Percentiles rank a stretch among this genome's conserved stretches.
phyloP scores from a whole-genome alignment of 495 filamentous ascomycete species.

The Xeromyces bisporus region DNA sequence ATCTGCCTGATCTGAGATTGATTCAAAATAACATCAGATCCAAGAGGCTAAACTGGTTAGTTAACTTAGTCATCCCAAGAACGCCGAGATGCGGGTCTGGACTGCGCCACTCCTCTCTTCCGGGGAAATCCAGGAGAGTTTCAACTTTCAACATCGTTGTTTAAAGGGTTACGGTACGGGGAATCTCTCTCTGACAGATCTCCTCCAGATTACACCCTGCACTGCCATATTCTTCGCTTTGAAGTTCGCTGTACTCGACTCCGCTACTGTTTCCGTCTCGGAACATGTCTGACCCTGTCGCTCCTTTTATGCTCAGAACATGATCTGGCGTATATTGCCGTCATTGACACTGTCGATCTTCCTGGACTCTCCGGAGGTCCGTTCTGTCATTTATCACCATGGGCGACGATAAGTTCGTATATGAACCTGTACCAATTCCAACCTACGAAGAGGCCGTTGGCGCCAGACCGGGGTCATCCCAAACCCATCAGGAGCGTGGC shows the following conservation, averaged over 20 bases:
- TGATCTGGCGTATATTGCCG: constrained; percentile 22
- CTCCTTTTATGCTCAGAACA: constrained; percentile 25
- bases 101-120: no score
- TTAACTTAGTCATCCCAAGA: no score
- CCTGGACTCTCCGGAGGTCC: constrained; percentile 20
- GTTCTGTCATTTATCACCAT: constrained; percentile 23
- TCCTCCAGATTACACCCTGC: neutral
- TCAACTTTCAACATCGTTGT: no score
- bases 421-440: constrained; percentile 67
- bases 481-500: constrained; percentile 42
- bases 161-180: no score
- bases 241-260: neutral
- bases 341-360: constrained; percentile 14
- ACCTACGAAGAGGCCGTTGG: constrained; percentile 82
- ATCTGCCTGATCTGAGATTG: no score
- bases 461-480: constrained; percentile 42
- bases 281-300: constrained; percentile 1
- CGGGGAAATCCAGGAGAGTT: no score
- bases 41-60: no score
- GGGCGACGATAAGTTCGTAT: constrained; percentile 43
- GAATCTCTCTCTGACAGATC: no score
- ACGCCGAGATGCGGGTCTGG: no score
- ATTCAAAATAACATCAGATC: no score
- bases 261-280: no score
- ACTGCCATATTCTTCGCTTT: neutral